phyloP scores from a whole-genome alignment of 2,329 filamentous ascomycete genomes.

The Tolypocladium cylindrosporum region DNA sequence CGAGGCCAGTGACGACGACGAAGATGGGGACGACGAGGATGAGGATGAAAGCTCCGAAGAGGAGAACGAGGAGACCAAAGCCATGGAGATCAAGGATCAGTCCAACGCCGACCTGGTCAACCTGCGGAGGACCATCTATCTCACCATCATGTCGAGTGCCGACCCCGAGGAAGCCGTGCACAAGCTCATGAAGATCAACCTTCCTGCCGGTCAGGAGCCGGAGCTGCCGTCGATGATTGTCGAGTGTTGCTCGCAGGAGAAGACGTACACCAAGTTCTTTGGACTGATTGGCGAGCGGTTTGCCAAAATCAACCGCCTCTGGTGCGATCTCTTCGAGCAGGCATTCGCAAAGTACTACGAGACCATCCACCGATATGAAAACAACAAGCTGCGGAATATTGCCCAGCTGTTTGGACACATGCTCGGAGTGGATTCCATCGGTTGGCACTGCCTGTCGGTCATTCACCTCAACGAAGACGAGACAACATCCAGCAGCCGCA shows the following conservation, averaged over 20 bases:
- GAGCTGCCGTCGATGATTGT: slow-evolving; percentile 96
- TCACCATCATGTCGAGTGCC: slow-evolving; percentile 94
- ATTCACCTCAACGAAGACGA: slow-evolving; percentile 94
- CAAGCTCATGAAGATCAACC: slow-evolving; percentile 89
- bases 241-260: slow-evolving; percentile 92
- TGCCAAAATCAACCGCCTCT: slow-evolving; percentile 89
- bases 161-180: slow-evolving; percentile 96
- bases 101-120: slow-evolving; percentile 94
- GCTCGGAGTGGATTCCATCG: slow-evolving; percentile 76
- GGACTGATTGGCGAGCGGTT: slow-evolving; percentile 90
- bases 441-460: slow-evolving; percentile 79
- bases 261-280: slow-evolving; percentile 96
- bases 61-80: slow-evolving; percentile 68
- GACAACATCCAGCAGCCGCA: slow-evolving; percentile 90
- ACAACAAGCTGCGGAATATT: slow-evolving; percentile 88
- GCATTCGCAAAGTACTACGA: slow-evolving; percentile 91
- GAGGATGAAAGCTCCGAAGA: slow-evolving; percentile 63
- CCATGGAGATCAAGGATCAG: slow-evolving; percentile 94
- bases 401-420: slow-evolving; percentile 91
- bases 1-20: slow-evolving; percentile 79
- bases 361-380: slow-evolving; percentile 95
- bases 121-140: slow-evolving; percentile 84
- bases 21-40: slow-evolving; percentile 42
- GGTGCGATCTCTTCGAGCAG: slow-evolving; percentile 87
- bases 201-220: slow-evolving; percentile 76